Percentiles rank a stretch among this genome's conserved stretches.
phyloP scores from a whole-genome alignment of 208 protist species.

The Leishmania turanica region DNA sequence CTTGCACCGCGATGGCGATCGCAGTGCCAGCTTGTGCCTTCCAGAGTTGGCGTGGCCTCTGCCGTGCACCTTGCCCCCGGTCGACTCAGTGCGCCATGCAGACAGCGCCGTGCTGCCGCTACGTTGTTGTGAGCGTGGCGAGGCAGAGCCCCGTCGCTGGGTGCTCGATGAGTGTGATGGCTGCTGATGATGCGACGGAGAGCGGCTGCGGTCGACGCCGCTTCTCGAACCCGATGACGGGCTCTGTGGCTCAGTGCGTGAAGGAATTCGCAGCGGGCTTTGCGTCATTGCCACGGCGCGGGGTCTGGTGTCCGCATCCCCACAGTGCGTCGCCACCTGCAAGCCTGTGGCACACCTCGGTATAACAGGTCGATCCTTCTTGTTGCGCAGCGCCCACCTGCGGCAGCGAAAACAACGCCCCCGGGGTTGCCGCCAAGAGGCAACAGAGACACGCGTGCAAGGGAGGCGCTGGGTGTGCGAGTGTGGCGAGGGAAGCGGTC shows the following conservation, averaged over 20 bases:
- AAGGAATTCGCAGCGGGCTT: background rate
- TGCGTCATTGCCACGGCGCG: no score
- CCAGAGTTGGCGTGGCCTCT: background rate
- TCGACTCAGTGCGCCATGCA: background rate
- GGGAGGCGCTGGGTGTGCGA: background rate
- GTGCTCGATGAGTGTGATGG: background rate
- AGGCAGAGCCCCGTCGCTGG: background rate
- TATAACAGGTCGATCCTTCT: background rate
- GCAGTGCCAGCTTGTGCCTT: background rate
- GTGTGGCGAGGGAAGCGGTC: background rate
- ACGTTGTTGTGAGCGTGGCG: background rate
- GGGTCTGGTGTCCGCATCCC: background rate
- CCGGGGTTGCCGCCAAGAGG: background rate
- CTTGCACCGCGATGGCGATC: background rate
- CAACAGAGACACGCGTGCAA: background rate
- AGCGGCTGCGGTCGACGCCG: background rate
- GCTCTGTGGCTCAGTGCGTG: background rate
- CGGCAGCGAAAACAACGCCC: background rate
- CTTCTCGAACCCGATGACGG: background rate
- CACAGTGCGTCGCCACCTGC: background rate
- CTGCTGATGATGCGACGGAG: background rate
- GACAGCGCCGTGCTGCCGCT: background rate
- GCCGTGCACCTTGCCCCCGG: no score
- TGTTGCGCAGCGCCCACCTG: background rate
- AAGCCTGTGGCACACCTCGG: background rate